Conservation (phyloP, 2,329 filamentous ascomycete genomes). For the Xylaria sp. region DNA sequence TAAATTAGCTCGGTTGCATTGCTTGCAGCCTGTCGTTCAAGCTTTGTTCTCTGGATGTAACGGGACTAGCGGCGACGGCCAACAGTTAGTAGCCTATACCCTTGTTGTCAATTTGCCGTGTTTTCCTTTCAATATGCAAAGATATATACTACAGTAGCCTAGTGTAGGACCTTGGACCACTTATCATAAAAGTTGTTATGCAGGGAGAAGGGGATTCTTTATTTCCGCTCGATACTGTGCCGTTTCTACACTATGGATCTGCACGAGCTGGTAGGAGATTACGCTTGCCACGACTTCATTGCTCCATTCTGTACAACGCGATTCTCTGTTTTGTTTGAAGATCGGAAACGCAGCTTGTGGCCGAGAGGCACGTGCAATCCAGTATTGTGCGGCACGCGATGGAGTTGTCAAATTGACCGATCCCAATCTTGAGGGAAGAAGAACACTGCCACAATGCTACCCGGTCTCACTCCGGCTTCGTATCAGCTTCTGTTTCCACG, state of each 20-base stretch:
- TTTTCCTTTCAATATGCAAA: neutral
- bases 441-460: slow-evolving; percentile 25
- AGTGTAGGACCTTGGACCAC: neutral
- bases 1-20: neutral
- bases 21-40: slow-evolving; percentile 1
- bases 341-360: slow-evolving; percentile 6
- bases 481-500: slow-evolving; percentile 33
- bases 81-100: neutral
- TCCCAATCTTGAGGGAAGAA: slow-evolving; percentile 8
- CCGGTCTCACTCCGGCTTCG: slow-evolving; percentile 25
- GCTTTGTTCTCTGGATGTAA: neutral
- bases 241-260: neutral
- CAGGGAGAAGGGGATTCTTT: neutral
- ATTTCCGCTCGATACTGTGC: neutral
- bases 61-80: slow-evolving; percentile 1
- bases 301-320: neutral
- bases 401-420: slow-evolving; percentile 1
- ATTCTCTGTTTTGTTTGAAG: slow-evolving; percentile 4
- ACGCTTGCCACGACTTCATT: slow-evolving; percentile 6
- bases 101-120: neutral
- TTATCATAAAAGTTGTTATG: slow-evolving; percentile 2
- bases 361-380: neutral
- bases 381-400: neutral
- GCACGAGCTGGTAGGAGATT: neutral
- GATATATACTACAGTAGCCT: neutral